Percentiles rank a stretch among this genome's conserved stretches.
phyloP scores from a whole-genome alignment of 108 stramenopile species.

The Fragilariopsis cylindrus region DNA sequence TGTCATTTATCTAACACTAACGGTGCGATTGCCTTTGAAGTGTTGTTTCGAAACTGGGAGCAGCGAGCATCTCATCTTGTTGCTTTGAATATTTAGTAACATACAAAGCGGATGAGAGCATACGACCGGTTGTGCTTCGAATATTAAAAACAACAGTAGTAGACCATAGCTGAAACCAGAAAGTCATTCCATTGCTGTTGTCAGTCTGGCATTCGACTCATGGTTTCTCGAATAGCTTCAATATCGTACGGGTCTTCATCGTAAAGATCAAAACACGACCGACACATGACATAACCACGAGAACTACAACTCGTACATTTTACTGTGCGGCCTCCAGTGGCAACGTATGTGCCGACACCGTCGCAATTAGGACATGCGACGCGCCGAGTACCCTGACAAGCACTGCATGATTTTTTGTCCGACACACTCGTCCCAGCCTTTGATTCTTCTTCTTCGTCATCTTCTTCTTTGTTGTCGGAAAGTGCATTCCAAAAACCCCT shows the following conservation, averaged over 20 bases:
- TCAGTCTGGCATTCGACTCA: conserved; percentile 75
- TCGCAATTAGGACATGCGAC: conserved; percentile 81
- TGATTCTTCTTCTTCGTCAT: neutral
- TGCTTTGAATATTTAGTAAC: too few species aligned
- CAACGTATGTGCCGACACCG: conserved; percentile 61
- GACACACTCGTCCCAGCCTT: neutral
- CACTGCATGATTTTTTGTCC: conserved; percentile 37
- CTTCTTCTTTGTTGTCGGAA: neutral
- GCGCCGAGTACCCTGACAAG: conserved; percentile 64
- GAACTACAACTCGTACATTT: conserved; percentile 68
- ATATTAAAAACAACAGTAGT: too few species aligned
- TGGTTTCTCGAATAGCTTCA: conserved; percentile 67
- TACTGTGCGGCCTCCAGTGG: conserved; percentile 55
- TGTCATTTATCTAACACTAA: too few species aligned
- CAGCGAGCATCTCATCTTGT: too few species aligned
- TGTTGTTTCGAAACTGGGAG: too few species aligned
- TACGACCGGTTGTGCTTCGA: too few species aligned
- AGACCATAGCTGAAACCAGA: too few species aligned
- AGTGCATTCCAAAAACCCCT: conserved; percentile 72
- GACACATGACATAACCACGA: conserved; percentile 74
- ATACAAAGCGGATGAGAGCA: too few species aligned
- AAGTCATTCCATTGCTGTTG: too few species aligned
- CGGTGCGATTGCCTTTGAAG: too few species aligned
- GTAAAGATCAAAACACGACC: conserved; percentile 66
- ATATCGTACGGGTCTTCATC: conserved; percentile 76